Conservation (phyloP, 768 basidiomycete genomes). For the Macrolepiota fuliginosa region DNA sequence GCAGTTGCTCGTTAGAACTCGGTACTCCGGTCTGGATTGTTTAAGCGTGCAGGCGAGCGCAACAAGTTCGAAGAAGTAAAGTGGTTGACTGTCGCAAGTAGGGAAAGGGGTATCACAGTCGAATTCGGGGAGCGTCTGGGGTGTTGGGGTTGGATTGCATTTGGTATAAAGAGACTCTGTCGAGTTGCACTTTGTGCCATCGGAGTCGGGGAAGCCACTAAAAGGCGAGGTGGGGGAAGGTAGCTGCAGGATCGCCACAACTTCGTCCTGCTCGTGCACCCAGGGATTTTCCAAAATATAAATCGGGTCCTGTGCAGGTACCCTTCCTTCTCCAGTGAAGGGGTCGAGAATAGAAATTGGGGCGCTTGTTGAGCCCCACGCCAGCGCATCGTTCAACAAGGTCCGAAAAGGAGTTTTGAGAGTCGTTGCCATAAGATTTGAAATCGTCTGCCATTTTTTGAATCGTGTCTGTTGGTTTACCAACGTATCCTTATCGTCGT, state of each 20-base stretch:
- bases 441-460: not conserved
- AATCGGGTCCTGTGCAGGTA: slow-evolving; percentile 1
- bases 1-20: not conserved
- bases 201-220: not conserved
- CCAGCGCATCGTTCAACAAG: not conserved
- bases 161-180: not conserved
- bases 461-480: not conserved
- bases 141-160: not conserved
- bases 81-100: not conserved
- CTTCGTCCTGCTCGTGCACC: slow-evolving; percentile 5
- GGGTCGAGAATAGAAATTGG: slow-evolving; percentile 2
- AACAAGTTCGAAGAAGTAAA: slow-evolving; percentile 2
- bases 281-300: not conserved
- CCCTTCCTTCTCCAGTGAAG: not conserved
- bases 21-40: slow-evolving; percentile 1
- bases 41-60: slow-evolving; percentile 4
- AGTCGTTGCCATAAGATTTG: not conserved
- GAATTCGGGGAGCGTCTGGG: not conserved
- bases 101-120: not conserved
- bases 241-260: slow-evolving; percentile 1
- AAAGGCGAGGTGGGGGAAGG: not conserved
- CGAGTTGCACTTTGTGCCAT: not conserved
- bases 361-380: slow-evolving; percentile 1
- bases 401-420: not conserved
- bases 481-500: not conserved